Evolutionary conservation across 2,329 filamentous ascomycete species (phyloP).

Genomic region (Nemania abortiva): DNA sequence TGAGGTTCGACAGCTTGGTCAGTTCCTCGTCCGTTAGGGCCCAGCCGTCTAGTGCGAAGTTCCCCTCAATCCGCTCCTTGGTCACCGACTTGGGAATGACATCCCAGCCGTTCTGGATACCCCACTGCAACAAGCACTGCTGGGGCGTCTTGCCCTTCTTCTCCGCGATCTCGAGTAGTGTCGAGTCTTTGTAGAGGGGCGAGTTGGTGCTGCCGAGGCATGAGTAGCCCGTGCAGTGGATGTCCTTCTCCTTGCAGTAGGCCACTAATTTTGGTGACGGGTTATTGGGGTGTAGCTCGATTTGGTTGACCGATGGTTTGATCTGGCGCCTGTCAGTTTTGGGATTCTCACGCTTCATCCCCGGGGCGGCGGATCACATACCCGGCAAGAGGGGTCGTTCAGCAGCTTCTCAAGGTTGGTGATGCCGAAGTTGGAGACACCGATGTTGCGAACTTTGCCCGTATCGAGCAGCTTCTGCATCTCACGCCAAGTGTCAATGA

Average conservation of each 20-base stretch:
- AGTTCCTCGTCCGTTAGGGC: constrained; percentile 79
- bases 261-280: constrained; percentile 82
- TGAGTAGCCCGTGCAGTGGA: constrained; percentile 81
- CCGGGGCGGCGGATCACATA: constrained; percentile 48
- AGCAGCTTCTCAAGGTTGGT: constrained; percentile 83
- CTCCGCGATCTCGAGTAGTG: constrained; percentile 72
- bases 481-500: constrained; percentile 81
- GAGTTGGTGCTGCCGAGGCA: constrained; percentile 79
- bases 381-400: constrained; percentile 72
- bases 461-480: constrained; percentile 76
- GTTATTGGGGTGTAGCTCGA: constrained; percentile 84
- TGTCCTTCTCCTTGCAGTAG: constrained; percentile 78
- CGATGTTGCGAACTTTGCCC: constrained; percentile 83
- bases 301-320: constrained; percentile 80
- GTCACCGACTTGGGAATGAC: constrained; percentile 90
- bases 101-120: constrained; percentile 81
- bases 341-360: background rate
- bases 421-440: constrained; percentile 88
- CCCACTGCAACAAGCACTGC: constrained; percentile 85
- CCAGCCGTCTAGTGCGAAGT: constrained; percentile 82
- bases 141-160: constrained; percentile 76
- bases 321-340: constrained; percentile 53
- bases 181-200: constrained; percentile 74
- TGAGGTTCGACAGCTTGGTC: constrained; percentile 72
- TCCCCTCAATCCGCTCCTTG: constrained; percentile 77